A percentile compares a stretch with the other conserved stretches of the same genome.
phyloP scores from a whole-genome alignment of 495 filamentous ascomycete species.

The Tuber aestivum region DNA sequence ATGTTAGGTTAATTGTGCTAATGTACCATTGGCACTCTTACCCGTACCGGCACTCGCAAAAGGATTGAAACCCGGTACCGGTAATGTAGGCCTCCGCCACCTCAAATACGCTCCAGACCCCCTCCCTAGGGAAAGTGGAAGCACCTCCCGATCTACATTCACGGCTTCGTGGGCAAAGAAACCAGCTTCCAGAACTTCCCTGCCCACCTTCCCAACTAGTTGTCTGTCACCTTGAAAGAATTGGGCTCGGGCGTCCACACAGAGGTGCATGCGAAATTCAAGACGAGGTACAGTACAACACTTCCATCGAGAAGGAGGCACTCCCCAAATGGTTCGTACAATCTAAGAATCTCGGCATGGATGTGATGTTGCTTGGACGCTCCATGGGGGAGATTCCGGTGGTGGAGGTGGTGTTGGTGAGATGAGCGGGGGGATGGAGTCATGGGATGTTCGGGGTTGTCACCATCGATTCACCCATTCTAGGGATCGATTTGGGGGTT shows the following conservation, averaged over 20 bases:
- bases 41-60: no score
- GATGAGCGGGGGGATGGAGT: slow-evolving; percentile 40
- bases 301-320: slow-evolving; percentile 66
- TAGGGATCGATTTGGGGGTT: no score
- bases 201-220: slow-evolving; percentile 72
- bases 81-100: no score
- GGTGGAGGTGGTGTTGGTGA: slow-evolving; percentile 71
- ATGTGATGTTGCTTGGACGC: slow-evolving; percentile 79
- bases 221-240: slow-evolving; percentile 54
- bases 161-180: slow-evolving; percentile 69
- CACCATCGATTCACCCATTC: slow-evolving; percentile 78
- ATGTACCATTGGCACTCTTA: no score
- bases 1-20: no score
- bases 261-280: slow-evolving; percentile 90
- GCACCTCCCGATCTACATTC: no score
- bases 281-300: slow-evolving; percentile 65
- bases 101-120: no score
- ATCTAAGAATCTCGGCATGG: slow-evolving; percentile 66
- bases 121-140: no score
- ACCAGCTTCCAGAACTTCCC: slow-evolving; percentile 83
- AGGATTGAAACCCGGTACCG: no score
- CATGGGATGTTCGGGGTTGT: slow-evolving; percentile 77
- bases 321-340: slow-evolving; percentile 76
- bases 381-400: slow-evolving; percentile 82
- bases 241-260: slow-evolving; percentile 77